Percentiles rank a stretch among this genome's conserved stretches.
Evolutionary conservation across 768 basidiomycete species (phyloP).

Genomic region (Chalciporus sphaerocephalus): DNA sequence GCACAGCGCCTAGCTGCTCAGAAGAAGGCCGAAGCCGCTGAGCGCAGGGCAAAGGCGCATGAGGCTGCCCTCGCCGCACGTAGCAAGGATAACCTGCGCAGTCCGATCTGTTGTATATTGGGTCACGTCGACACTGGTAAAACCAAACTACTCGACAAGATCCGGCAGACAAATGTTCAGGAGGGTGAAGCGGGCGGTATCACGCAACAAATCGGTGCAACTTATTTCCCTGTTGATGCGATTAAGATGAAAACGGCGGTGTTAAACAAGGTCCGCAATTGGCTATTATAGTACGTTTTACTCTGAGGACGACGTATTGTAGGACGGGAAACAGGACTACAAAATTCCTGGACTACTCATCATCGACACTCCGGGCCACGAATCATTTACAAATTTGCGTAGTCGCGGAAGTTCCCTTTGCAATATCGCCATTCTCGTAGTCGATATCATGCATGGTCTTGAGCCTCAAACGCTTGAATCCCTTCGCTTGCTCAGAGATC

Average conservation of each 20-base stretch:
- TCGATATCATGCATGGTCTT: conserved; percentile 98
- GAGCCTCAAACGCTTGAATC: conserved; percentile 99
- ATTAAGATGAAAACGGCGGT: conserved; percentile 91
- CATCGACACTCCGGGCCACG: conserved; percentile 99
- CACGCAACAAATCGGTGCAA: conserved; percentile 99
- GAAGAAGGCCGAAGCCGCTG: conserved; percentile 81
- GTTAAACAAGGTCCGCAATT: conserved; percentile 67
- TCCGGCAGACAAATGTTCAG: conserved; percentile 99
- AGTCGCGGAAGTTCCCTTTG: conserved; percentile 94
- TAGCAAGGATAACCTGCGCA: conserved; percentile 85
- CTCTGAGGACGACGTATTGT: conserved; percentile 10
- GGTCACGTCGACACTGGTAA: conserved; percentile 99
- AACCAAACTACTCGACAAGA: conserved; percentile 98
- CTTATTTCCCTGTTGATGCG: conserved; percentile 95
- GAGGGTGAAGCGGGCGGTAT: conserved; percentile 99
- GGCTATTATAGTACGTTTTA: not conserved
- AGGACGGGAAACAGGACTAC: conserved; percentile 85
- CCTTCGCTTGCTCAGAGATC: conserved; percentile 81
- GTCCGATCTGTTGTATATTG: conserved; percentile 97
- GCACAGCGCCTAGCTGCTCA: conserved; percentile 65
- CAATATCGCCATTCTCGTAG: conserved; percentile 98
- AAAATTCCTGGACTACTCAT: conserved; percentile 94
- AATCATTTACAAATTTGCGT: conserved; percentile 96
- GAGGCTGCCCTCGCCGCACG: conserved; percentile 82
- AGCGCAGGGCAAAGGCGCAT: conserved; percentile 70